Evolutionary conservation across 306 rosid genomes (phyloP), one percentile per base, ranked within the genome.

Genomic region (Acacia acuminata): DNA sequence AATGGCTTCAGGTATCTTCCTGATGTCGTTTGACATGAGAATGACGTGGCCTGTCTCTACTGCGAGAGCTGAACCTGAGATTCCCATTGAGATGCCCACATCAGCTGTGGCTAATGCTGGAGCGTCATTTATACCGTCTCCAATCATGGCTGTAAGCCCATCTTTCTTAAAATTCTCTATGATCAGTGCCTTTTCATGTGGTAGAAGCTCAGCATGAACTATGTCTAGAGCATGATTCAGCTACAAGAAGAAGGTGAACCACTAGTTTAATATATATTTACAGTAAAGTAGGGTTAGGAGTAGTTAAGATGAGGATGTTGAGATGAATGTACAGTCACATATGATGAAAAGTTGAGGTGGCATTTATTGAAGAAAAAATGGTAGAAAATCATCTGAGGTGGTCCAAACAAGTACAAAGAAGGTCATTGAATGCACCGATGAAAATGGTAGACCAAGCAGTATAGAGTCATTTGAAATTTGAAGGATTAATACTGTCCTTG

Each of bases 41-140:
- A 93, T 88, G 22, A 92, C 88, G 30, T 93, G 61, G 50, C 95
- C 90, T 24, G 98, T 86, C 71, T 93, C 97, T 44, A 85, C 84
- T 22, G 98, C 97, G 1, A 94, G 95, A 48, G 95, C 97, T 13
- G 98, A 91, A 47, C 98, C 98, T 0, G 97, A 90, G 76, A 93
- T 89, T 69, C 97, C 98, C 98, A 94, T 94, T 10, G 98, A 93
- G 84, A 94, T 90, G 11, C 97, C 63, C 65, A 94, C 90, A 71
- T 94, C 92, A 6, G 98, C 97, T 10, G 91, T 84, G 20, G 98
- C 98, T 81, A 94, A 84, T 30, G 98, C 98, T 9, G 95, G 97
- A 20, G 97, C 97, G 20, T 94, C 98, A 14, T 95, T 95, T 14
- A 95, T 36, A 51, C 98, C 98, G 55, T 95, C 98, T 69, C 97